Conservation (phyloP, 2,329 filamentous ascomycete genomes). For the Verruconis gallopava region DNA sequence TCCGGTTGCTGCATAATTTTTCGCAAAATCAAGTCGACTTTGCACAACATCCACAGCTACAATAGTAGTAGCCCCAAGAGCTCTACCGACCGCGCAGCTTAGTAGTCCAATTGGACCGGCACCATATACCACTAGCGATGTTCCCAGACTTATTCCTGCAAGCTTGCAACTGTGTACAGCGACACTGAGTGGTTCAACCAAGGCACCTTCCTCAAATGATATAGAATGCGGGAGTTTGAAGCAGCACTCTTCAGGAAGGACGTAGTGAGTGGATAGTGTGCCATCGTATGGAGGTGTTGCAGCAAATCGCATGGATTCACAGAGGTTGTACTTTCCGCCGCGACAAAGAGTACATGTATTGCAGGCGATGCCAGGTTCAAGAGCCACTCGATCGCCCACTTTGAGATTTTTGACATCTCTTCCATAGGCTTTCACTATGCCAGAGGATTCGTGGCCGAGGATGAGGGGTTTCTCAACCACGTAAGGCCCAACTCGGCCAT, state of each 20-base stretch:
- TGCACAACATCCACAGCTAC: slow-evolving; percentile 15
- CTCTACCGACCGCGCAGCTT: slow-evolving; percentile 15
- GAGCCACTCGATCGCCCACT: slow-evolving; percentile 19
- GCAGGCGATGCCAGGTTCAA: slow-evolving; percentile 18
- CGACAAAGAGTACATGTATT: slow-evolving; percentile 14
- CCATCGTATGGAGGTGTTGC: slow-evolving; percentile 18
- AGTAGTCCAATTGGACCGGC: slow-evolving; percentile 18
- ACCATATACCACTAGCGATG: slow-evolving; percentile 15
- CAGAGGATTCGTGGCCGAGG: slow-evolving; percentile 20
- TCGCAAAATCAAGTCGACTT: slow-evolving; percentile 16
- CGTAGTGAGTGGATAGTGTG: slow-evolving; percentile 18
- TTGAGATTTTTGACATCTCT: slow-evolving; percentile 16
- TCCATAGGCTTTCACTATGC: slow-evolving; percentile 16
- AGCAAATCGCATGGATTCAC: slow-evolving; percentile 16
- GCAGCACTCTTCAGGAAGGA: slow-evolving; percentile 17
- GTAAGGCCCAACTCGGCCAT: slow-evolving; percentile 16
- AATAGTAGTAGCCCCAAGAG: slow-evolving; percentile 15
- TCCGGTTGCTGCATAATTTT: slow-evolving; percentile 10
- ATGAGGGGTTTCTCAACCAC: slow-evolving; percentile 17
- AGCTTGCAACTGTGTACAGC: slow-evolving; percentile 17
- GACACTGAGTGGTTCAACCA: slow-evolving; percentile 18
- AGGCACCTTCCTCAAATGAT: slow-evolving; percentile 16
- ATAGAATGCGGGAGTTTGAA: slow-evolving; percentile 18
- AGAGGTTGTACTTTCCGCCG: slow-evolving; percentile 16
- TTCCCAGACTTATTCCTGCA: slow-evolving; percentile 12